phyloP scores from a whole-genome alignment of 1,284 basidiomycete species.

The Papiliotrema nemorosa region DNA sequence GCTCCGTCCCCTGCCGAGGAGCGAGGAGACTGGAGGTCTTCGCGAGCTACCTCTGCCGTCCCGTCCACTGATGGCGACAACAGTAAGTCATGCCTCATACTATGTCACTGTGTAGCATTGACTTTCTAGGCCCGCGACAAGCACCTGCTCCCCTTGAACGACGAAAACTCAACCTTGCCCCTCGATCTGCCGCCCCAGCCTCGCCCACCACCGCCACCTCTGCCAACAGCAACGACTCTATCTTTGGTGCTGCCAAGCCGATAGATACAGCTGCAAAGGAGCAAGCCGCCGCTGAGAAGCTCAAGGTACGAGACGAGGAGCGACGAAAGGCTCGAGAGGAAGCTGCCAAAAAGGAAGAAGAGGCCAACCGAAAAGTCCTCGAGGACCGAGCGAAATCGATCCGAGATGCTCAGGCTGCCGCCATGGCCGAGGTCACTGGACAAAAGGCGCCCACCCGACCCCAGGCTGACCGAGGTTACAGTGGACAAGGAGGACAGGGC shows the following conservation, averaged over 20 bases:
- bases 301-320: conserved; percentile 32
- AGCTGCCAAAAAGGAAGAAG: conserved; percentile 24
- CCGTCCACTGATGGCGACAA: conserved; percentile 22
- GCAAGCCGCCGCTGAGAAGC: conserved; percentile 51
- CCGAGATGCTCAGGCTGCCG: conserved; percentile 34
- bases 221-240: conserved; percentile 39
- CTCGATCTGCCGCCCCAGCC: conserved; percentile 55
- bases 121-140: conserved; percentile 52
- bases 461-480: neutral
- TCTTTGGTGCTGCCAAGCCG: conserved; percentile 85
- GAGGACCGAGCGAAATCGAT: conserved; percentile 27
- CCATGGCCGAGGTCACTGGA: conserved; percentile 11
- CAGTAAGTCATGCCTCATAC: conserved; percentile 16
- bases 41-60: conserved; percentile 22
- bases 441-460: neutral
- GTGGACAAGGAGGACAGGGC: conserved; percentile 1
- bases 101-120: neutral
- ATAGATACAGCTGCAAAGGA: conserved; percentile 78
- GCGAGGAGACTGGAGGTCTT: conserved; percentile 41
- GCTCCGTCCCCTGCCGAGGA: conserved; percentile 24
- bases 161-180: conserved; percentile 75
- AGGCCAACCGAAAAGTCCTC: conserved; percentile 38
- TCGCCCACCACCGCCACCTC: conserved; percentile 50
- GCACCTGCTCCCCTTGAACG: conserved; percentile 75
- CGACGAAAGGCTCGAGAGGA: conserved; percentile 32